These are phyloP conservation scores for Batkoa obscura DNA, from an alignment of 371 early-diverging fungal species.

Conservation along the genomic window DNA sequence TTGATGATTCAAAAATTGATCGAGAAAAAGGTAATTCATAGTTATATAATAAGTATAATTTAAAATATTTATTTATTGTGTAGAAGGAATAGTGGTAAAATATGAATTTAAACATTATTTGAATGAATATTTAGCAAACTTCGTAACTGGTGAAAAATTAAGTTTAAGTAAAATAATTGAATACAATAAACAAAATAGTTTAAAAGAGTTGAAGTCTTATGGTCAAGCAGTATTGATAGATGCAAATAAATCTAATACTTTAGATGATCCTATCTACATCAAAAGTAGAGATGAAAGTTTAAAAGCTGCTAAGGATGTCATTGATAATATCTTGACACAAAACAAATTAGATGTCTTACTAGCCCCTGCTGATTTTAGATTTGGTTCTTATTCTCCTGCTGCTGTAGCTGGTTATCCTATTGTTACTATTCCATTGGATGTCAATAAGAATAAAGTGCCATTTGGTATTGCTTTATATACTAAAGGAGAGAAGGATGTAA, in stretches of 20 bases:
- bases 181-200: neutral
- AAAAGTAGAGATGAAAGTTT: neutral
- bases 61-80: too few relatives aligned
- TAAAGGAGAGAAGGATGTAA: too few relatives aligned
- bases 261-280: too few relatives aligned
- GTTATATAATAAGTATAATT: too few relatives aligned
- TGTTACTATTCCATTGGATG: neutral
- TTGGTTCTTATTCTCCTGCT: neutral
- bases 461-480: neutral
- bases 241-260: neutral
- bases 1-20: too few relatives aligned
- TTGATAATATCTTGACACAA: neutral
- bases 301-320: neutral
- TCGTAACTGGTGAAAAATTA: too few relatives aligned
- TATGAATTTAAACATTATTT: too few relatives aligned
- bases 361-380: neutral
- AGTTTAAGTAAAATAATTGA: neutral
- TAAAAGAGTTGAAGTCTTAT: neutral
- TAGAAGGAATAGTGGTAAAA: too few relatives aligned
- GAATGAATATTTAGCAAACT: too few relatives aligned
- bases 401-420: slow-evolving; percentile 1
- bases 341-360: neutral
- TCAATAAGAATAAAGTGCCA: neutral
- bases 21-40: too few relatives aligned
- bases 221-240: neutral